These are phyloP conservation scores for Polygonum maritimum DNA, from an alignment of 148 eudicot genomes.

Conservation along the genomic window DNA sequence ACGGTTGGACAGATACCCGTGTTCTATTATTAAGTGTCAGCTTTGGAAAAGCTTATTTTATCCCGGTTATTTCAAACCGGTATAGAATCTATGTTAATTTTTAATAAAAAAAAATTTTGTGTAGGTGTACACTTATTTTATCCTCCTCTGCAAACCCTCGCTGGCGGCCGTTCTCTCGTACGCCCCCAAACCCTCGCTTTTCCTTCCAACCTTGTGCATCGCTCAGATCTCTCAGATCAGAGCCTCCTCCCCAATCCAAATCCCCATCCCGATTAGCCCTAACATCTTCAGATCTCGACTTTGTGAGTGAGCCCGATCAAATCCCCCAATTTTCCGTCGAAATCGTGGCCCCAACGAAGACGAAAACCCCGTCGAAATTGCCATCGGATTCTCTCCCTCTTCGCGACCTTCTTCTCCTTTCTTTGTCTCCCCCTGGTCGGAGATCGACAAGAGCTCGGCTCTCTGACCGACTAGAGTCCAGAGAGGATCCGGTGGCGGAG, in stretches of 20 bases:
- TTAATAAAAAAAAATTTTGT: too few species aligned
- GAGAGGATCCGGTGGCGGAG: constrained; percentile 29
- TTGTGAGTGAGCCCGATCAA: constrained; percentile 15
- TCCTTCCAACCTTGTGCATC: too few species aligned
- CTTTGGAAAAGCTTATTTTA: too few species aligned
- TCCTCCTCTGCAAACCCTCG: too few species aligned
- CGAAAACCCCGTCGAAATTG: constrained; percentile 8
- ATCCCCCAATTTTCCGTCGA: constrained; percentile 47
- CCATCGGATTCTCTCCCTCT: constrained; percentile 40
- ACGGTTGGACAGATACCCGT: too few species aligned
- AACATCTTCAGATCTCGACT: constrained; percentile 13
- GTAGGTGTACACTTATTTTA: too few species aligned
- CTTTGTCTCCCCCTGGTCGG: constrained; percentile 47
- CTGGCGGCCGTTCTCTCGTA: too few species aligned
- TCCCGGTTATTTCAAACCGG: too few species aligned
- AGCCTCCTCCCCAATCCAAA: constrained; percentile 27
- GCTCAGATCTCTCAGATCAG: constrained; percentile 25
- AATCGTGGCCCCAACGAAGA: constrained; percentile 24
- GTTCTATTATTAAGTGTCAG: too few species aligned
- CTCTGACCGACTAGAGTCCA: constrained; percentile 41
- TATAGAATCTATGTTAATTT: too few species aligned
- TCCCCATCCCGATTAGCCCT: constrained; percentile 58
- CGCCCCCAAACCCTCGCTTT: too few species aligned
- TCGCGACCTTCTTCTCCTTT: constrained; percentile 54
- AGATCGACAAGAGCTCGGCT: constrained; percentile 48